Evolutionary conservation across 441 rosid genomes (phyloP), one percentile per base, ranked within the genome.

Genomic region (Manihot esculenta): DNA sequence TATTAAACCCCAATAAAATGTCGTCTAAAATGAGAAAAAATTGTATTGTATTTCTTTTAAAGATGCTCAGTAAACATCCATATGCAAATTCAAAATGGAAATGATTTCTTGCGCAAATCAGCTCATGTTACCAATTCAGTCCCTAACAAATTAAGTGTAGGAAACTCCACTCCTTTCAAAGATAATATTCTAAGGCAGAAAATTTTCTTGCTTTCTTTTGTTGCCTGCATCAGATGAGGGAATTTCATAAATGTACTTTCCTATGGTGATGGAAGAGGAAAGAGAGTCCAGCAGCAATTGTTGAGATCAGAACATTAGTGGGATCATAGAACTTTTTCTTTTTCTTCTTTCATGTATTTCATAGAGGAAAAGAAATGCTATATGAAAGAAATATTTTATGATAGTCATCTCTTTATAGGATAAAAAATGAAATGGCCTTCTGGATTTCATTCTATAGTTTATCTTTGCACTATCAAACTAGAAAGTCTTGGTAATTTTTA

Each of bases 41-140:
- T 10, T 13, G 6, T 7, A 42, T 13, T 5, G 23, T 13, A 5
- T 62, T 11, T 11, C 41, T 33, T 0, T 49, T 2, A 3, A 30
- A n/a, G 20, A 27, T 10, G n/a, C 23, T 7, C 8, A 7, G 8
- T 64, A 24, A 24, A 47, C 41, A n/a, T 6, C 48, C 60, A 66
- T 30, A 30, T 18, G 35, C 58, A 66, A 20, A 51, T 30, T n/a
- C n/a, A 65, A 48, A n/a, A 66, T 11, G 30, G 70, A n/a, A 66
- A 41, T n/a, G 10, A 6, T 63, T 42, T 35, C 69, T 49, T 66
- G 12, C 1, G 7, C 26, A 18, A 21, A 61, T 21, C 5, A 41
- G 27, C 24, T 1, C 0, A 12, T 0, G 10, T 14, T 17, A 9
- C 21, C n/a, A 1, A 11, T 41, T 48, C 23, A 27, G 15, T 26